Evolutionary conservation across 768 basidiomycete genomes (phyloP).

Genomic region (Mrakia frigida): DNA sequence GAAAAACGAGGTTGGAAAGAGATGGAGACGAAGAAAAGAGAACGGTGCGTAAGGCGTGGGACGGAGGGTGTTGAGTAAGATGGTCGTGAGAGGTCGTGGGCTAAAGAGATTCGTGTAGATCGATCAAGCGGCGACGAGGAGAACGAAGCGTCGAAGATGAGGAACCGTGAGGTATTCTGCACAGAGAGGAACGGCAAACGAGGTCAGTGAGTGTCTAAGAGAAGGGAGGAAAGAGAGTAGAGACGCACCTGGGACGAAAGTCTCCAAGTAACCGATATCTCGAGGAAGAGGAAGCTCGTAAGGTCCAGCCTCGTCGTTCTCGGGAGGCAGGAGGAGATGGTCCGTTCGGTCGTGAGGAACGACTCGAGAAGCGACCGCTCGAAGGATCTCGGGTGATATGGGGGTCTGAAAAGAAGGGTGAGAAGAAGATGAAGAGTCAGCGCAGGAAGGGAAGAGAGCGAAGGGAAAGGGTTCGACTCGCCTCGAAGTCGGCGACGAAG

Average conservation of each 20-base stretch:
- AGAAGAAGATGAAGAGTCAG: background rate
- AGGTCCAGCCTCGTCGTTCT: constrained; percentile 93
- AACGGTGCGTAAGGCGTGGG: background rate
- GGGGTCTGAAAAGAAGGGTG: constrained; percentile 62
- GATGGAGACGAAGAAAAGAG: background rate
- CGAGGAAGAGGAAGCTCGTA: constrained; percentile 90
- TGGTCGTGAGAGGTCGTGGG: background rate
- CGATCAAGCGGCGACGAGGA: background rate
- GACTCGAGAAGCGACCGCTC: constrained; percentile 91
- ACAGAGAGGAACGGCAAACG: background rate
- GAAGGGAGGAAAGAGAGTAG: background rate
- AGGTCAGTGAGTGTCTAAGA: background rate
- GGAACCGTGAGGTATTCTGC: constrained; percentile 28
- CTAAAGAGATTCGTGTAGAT: background rate
- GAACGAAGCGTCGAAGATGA: constrained; percentile 14
- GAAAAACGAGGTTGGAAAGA: background rate
- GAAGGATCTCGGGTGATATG: constrained; percentile 92
- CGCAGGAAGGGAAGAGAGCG: background rate
- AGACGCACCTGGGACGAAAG: constrained; percentile 47
- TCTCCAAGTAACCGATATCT: constrained; percentile 92
- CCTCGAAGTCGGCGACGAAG: constrained; percentile 98
- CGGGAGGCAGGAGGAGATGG: constrained; percentile 88
- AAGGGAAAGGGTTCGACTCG: constrained; percentile 43
- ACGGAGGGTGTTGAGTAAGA: background rate
- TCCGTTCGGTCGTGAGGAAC: constrained; percentile 95